Base-by-base conservation (phyloP, 2,329 filamentous ascomycete genomes). In the Sporothrix pallida region DNA sequence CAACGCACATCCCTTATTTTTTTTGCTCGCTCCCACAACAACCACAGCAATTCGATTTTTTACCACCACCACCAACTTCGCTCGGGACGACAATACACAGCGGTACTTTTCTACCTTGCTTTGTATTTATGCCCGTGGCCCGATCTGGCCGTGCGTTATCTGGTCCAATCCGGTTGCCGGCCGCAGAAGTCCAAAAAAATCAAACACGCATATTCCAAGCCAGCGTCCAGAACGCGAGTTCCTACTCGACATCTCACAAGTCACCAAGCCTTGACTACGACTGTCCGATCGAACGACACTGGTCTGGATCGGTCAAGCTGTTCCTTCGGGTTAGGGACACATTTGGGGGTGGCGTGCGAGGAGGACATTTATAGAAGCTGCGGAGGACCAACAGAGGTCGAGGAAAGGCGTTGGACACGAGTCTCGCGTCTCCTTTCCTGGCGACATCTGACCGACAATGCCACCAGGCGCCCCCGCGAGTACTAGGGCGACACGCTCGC, bases 401-500 rank as follows among this genome's bases (percentile, higher is more conserved):
- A 44, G 71, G 42, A 54, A 72, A 72, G 44, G 20, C 69, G 69
- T 37, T n/a, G 42, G 37, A 23, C 26, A 13, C 23, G 50, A 8
- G 12, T 46, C 37, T 42, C 13, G 37, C n/a, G 50, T 60, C 48
- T 70, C 17, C 37, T 31, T 2, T 48, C 50, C 3, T 2, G 46
- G 54, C 7, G 17, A 37, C 37, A 12, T 8, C 31, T 8, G 56
- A 76, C 70, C 73, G 73, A 74, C 75, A 74, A 77, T 77, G 74
- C 72, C 76, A 48, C 70, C 72, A 71, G 83, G 83, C 79, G 82
- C 83, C 75, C 82, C 84, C 58, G 81, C 83, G 75, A 84, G 81
- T 78, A 85, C 84, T 76, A 82, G 86, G 81, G 81, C 85, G 73
- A 83, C 86, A 77, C 84, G 87, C 81, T 89, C 87, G 81, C 86